Base-by-base conservation (phyloP, 192 early-diverging fungal species). In the Rhizoclosmatium globosum region DNA sequence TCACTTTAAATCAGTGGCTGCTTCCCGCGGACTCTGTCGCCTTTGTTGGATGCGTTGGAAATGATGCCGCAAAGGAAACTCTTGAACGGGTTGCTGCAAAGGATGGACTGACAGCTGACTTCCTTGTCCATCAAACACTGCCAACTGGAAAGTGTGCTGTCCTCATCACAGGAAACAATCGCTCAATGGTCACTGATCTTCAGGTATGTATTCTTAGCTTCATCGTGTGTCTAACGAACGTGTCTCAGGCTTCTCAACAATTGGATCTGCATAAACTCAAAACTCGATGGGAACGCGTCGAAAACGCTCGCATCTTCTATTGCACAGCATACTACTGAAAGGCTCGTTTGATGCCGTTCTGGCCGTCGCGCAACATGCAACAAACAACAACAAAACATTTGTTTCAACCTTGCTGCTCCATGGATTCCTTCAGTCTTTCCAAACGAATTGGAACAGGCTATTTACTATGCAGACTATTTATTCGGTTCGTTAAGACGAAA, bases 111-210 rank as follows among this genome's bases (percentile, higher is more conserved):
- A 84, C 85, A 74, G 92, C 91, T 84, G 88, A 94, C 84, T 96
- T 95, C 85, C 87, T 93, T 84, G 82, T 86, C 45, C 88, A 91
- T 81, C 84, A 89, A 44, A 17, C 58, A 6, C 13, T 62, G 38
- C 71, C 93, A 69, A 96, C 95, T 21, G 95, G 95, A 61, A 94
- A 92, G 69, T 96, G 95, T 78, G 95, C 94, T 76, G 92, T 93
- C 74, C 84, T 95, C 79, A 91, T 96, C 81, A 94, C 94, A 76
- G 94, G 91, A 50, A 19, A 76, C n/a, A 45, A 62, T 50, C 82
- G 94, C 76, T 95, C 94, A 50, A 89, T 96, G 79, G 92, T 95
- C 47, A 92, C 95, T 72, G 93, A 96, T 82, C 85, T 96, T 74
- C 31, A 31, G 31, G 31, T 31, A 31, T 31, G 31, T 31, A 31